Evolutionary conservation across 2,329 filamentous ascomycete species (phyloP).

Genomic region (Fusarium floridanum): DNA sequence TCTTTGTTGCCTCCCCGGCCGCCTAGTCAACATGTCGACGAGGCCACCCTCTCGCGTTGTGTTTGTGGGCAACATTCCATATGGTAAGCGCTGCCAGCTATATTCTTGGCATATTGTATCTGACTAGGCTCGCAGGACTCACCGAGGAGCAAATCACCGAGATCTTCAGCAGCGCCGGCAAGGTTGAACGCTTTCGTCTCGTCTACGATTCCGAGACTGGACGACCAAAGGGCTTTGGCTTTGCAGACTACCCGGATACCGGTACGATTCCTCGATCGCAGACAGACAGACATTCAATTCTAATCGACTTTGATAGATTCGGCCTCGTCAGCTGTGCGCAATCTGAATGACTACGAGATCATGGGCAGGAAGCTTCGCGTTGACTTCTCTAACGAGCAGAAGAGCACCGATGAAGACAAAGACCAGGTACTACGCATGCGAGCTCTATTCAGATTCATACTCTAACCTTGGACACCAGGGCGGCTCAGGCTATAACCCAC

Average conservation of each 20-base stretch:
- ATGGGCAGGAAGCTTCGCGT: constrained; percentile 95
- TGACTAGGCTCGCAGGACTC: constrained; percentile 72
- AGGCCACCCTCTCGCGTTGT: constrained; percentile 84
- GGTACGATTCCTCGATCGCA: constrained; percentile 63
- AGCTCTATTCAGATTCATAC: constrained; percentile 2
- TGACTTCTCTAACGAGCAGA: constrained; percentile 95
- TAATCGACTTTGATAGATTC: constrained; percentile 64
- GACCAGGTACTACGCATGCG: constrained; percentile 21
- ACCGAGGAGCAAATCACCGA: constrained; percentile 97
- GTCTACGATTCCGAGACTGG: constrained; percentile 97
- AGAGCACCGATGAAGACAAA: constrained; percentile 71
- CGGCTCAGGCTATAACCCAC: constrained; percentile 41
- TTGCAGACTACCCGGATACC: constrained; percentile 93
- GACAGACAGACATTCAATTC: background rate
- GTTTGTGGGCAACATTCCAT: constrained; percentile 89
- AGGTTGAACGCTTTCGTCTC: constrained; percentile 90
- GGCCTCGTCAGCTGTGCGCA: constrained; percentile 92
- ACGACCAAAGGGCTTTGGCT: constrained; percentile 95
- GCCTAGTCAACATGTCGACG: constrained; percentile 67
- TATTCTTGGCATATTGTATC: constrained; percentile 14
- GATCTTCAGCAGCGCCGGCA: constrained; percentile 90
- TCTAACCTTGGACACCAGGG: constrained; percentile 14
- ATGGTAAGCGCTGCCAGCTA: constrained; percentile 64
- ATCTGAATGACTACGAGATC: constrained; percentile 94
- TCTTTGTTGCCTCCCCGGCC: constrained; percentile 3